Percentiles rank a stretch among this genome's conserved stretches.
phyloP scores from a whole-genome alignment of 371 early-diverging fungal genomes.

The Zopfochytrium polystomum region DNA sequence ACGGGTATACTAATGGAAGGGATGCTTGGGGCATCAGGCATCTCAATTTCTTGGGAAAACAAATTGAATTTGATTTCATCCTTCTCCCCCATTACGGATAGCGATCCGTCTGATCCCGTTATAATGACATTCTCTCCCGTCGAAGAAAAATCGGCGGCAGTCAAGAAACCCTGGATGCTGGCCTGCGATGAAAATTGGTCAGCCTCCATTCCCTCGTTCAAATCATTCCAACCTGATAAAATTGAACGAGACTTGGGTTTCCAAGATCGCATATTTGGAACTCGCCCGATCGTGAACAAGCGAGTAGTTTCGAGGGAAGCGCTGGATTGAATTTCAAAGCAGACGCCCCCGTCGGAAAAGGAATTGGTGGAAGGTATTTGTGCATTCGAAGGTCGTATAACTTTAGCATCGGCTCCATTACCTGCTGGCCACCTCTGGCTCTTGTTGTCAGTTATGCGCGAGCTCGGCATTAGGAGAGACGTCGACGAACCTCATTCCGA shows the following conservation, averaged over 20 bases:
- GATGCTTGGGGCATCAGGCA: slow-evolving; percentile 58
- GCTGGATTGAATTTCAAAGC: slow-evolving; percentile 72
- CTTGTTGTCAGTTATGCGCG: slow-evolving; percentile 6
- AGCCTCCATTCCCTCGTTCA: background rate
- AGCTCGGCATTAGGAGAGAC: background rate
- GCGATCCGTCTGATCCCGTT: slow-evolving; percentile 66
- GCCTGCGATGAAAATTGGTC: slow-evolving; percentile 17
- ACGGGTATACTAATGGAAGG: slow-evolving; percentile 6
- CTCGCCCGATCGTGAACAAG: slow-evolving; percentile 66
- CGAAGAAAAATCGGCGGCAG: slow-evolving; percentile 64
- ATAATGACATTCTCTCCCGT: slow-evolving; percentile 71
- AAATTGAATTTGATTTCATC: slow-evolving; percentile 61
- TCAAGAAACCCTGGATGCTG: slow-evolving; percentile 36
- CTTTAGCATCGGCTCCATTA: slow-evolving; percentile 69
- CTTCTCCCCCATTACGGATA: slow-evolving; percentile 68
- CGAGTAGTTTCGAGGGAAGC: slow-evolving; percentile 62
- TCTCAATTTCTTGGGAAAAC: slow-evolving; percentile 62
- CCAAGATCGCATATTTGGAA: slow-evolving; percentile 74
- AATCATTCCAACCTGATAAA: slow-evolving; percentile 51
- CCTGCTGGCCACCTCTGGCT: slow-evolving; percentile 27
- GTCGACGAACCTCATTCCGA: slow-evolving; percentile 51
- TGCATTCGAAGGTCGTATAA: slow-evolving; percentile 80
- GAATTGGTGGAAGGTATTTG: slow-evolving; percentile 66
- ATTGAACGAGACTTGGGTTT: slow-evolving; percentile 47
- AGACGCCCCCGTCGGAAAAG: slow-evolving; percentile 68